Evolutionary conservation across 306 rosid species (phyloP).

Genomic region (Bauhinia variegata): DNA sequence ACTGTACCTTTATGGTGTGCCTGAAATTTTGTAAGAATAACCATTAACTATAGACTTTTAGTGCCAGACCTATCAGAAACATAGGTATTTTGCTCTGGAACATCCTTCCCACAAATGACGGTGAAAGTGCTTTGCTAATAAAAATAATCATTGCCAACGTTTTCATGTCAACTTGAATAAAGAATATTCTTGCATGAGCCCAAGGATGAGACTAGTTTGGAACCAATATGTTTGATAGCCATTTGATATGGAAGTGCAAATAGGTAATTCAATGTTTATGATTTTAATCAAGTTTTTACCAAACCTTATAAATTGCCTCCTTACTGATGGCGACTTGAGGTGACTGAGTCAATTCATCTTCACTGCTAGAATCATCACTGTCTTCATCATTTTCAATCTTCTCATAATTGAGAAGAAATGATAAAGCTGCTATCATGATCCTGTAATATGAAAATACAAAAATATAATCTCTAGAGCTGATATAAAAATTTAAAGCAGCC

Average conservation of each 20-base stretch:
- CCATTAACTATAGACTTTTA: constrained; percentile 9
- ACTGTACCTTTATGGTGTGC: constrained; percentile 85
- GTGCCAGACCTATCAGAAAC: constrained; percentile 13
- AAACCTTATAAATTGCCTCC: constrained; percentile 80
- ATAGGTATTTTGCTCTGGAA: not conserved
- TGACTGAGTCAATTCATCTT: constrained; percentile 57
- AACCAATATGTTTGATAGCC: constrained; percentile 16
- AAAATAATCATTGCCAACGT: not conserved
- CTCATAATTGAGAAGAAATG: constrained; percentile 86
- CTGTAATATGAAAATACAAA: constrained; percentile 45
- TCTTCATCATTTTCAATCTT: constrained; percentile 71
- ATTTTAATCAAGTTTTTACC: constrained; percentile 6
- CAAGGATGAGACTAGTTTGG: not conserved
- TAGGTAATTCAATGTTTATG: not conserved
- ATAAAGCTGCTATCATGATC: constrained; percentile 82
- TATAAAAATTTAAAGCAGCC: constrained; percentile 4
- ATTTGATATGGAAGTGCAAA: not conserved
- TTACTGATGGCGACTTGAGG: constrained; percentile 63
- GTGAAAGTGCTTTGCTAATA: not conserved
- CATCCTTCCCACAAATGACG: constrained; percentile 7
- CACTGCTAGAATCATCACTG: constrained; percentile 71
- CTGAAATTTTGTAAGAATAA: constrained; percentile 43
- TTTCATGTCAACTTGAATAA: constrained; percentile 14
- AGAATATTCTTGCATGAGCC: not conserved
- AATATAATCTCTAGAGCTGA: not conserved